Conservation (phyloP, 495 filamentous ascomycete species). For the Astrothelium macrocarpum region DNA sequence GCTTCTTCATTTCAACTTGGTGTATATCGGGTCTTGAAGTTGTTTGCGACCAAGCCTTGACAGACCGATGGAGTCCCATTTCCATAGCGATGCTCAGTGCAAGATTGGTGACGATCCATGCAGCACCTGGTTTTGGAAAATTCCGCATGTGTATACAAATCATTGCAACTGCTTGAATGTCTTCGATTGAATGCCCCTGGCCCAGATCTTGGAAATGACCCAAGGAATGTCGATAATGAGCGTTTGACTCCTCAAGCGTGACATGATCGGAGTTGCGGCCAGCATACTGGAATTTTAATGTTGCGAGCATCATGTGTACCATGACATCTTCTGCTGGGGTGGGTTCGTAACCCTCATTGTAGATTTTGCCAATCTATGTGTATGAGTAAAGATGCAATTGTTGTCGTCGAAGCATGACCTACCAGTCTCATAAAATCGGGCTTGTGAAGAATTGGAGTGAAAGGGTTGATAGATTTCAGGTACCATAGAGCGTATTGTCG, state of each 20-base stretch:
- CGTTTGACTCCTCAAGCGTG: constrained; percentile 53
- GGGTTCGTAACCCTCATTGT: constrained; percentile 29
- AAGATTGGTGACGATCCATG: constrained; percentile 51
- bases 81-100: constrained; percentile 59
- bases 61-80: constrained; percentile 60
- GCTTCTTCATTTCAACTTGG: constrained; percentile 59
- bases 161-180: constrained; percentile 61
- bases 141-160: constrained; percentile 59
- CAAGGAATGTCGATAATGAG: constrained; percentile 66
- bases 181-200: constrained; percentile 47
- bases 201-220: constrained; percentile 55
- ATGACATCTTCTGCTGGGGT: constrained; percentile 56
- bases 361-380: constrained; percentile 4
- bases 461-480: constrained; percentile 61
- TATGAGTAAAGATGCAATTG: neutral
- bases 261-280: constrained; percentile 46
- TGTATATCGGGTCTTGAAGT: constrained; percentile 37
- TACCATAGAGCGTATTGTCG: constrained; percentile 60
- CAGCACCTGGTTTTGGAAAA: constrained; percentile 70
- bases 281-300: constrained; percentile 64
- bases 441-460: constrained; percentile 60
- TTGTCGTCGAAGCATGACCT: constrained; percentile 4
- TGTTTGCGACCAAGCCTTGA: constrained; percentile 49
- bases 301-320: constrained; percentile 69
- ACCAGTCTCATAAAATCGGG: constrained; percentile 59